A percentile compares a stretch with the other conserved stretches of the same genome.
phyloP scores from a whole-genome alignment of 1,139 yeast genomes.

The Eremothecium sinecaudum region DNA sequence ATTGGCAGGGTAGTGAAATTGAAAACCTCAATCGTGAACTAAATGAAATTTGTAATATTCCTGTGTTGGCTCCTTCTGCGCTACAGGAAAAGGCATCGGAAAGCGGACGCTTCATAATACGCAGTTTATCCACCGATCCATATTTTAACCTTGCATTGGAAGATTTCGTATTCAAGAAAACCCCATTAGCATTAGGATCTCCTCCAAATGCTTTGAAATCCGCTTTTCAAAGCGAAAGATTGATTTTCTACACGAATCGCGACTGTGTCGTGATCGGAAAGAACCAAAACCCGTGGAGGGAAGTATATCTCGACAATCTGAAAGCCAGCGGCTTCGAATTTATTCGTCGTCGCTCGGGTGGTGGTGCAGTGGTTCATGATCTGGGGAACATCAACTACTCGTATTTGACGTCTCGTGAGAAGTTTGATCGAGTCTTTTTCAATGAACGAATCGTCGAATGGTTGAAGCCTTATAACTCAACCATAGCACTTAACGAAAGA shows the following conservation, averaged over 20 bases:
- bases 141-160: conserved; percentile 73
- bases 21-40: conserved; percentile 24
- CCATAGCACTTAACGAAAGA: conserved; percentile 49
- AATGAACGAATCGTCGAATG: conserved; percentile 46
- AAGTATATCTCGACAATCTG: conserved; percentile 57
- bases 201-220: conserved; percentile 18
- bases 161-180: conserved; percentile 57
- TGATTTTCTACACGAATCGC: conserved; percentile 64
- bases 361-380: conserved; percentile 97
- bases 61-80: conserved; percentile 12
- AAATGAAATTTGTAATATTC: conserved; percentile 12
- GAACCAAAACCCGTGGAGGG: conserved; percentile 93
- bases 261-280: conserved; percentile 93
- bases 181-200: conserved; percentile 39
- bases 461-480: conserved; percentile 33
- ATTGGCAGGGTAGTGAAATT: conserved; percentile 12
- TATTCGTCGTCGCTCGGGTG: conserved; percentile 78
- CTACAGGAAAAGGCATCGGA: conserved; percentile 12
- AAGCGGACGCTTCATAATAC: conserved; percentile 22
- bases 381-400: conserved; percentile 85
- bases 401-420: conserved; percentile 59
- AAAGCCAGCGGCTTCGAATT: conserved; percentile 51
- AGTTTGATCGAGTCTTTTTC: conserved; percentile 57
- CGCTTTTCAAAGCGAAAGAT: conserved; percentile 37
- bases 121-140: conserved; percentile 45